These are phyloP conservation scores for Plasmodium blacklocki DNA, from an alignment of 169 alveolate genomes.

Conservation along the genomic window DNA sequence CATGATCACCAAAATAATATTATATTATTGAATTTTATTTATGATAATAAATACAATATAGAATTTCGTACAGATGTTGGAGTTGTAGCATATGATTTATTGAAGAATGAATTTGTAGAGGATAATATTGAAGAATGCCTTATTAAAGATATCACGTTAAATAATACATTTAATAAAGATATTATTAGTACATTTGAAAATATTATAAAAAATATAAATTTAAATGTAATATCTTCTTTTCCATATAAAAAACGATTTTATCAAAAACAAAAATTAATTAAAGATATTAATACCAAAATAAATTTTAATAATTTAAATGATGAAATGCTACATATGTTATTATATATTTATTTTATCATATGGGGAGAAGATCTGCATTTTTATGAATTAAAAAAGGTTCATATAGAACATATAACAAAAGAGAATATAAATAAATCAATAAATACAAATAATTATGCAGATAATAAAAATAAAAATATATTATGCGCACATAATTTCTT, in stretches of 20 bases:
- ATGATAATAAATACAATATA: conserved; percentile 42
- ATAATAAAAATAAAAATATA: neutral
- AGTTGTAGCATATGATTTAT: conserved; percentile 33
- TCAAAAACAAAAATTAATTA: conserved; percentile 33
- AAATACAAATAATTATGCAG: neutral
- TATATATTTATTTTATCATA: conserved; percentile 33
- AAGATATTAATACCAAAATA: conserved; percentile 24
- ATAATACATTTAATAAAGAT: neutral
- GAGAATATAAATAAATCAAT: neutral
- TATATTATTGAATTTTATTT: conserved; percentile 42
- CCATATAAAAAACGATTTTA: conserved; percentile 67
- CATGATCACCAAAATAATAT: neutral
- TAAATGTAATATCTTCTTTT: conserved; percentile 8
- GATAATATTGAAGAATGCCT: neutral
- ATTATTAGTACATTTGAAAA: neutral
- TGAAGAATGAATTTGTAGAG: neutral
- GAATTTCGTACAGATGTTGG: conserved; percentile 68
- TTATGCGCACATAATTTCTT: conserved; percentile 14
- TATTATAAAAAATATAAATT: conserved; percentile 6
- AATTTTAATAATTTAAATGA: conserved; percentile 3
- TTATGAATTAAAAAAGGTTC: conserved; percentile 52
- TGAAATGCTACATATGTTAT: neutral
- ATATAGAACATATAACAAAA: conserved; percentile 1
- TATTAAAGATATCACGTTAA: neutral
- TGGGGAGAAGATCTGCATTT: conserved; percentile 68